Conservation (phyloP, 805 yeast genomes). For the Lachancea kluyveri region DNA sequence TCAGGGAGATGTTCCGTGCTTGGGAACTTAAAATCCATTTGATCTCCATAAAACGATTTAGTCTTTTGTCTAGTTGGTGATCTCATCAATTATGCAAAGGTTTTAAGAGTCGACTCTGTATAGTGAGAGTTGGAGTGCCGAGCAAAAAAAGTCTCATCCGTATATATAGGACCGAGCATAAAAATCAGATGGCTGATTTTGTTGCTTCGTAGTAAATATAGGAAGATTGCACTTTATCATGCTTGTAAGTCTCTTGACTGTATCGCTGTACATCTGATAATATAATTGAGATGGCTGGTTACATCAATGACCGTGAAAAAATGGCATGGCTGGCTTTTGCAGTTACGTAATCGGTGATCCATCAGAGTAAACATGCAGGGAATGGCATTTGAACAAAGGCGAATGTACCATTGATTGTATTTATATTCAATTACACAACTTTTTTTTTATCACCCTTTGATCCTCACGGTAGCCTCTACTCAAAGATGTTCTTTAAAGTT, state of each 20-base stretch:
- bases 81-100: constrained; percentile 15
- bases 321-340: not conserved
- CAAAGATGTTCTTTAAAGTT: no score
- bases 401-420: no score
- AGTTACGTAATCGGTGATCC: not conserved
- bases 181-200: constrained; percentile 1
- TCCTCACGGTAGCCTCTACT: no score
- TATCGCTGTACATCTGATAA: no score
- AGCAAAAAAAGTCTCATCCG: not conserved
- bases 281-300: constrained; percentile 2
- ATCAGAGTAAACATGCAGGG: not conserved
- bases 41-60: constrained; percentile 34
- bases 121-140: not conserved
- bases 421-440: no score
- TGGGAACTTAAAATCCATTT: constrained; percentile 36
- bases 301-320: no score
- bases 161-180: not conserved
- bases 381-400: not conserved
- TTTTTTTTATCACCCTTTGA: no score
- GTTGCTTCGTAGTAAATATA: not conserved
- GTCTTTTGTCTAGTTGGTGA: constrained; percentile 33
- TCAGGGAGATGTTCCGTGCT: constrained; percentile 22
- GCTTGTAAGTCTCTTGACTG: no score
- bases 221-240: not conserved
- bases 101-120: not conserved